Base-by-base conservation (phyloP, 2,329 filamentous ascomycete genomes). In the Emergomyces orientalis region DNA sequence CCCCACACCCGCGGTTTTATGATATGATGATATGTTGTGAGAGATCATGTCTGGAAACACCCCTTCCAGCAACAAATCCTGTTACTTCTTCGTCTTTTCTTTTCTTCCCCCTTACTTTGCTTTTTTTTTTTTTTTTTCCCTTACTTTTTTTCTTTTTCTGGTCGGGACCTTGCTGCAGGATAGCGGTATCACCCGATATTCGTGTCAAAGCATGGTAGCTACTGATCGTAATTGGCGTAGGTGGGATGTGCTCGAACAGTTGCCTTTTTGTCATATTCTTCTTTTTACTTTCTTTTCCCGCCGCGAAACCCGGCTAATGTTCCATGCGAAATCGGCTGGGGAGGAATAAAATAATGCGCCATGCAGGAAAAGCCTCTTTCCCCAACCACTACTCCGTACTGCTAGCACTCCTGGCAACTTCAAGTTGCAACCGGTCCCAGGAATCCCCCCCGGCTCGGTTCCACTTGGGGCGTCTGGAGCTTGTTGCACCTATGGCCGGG, bases 111-210 rank as follows among this genome's bases (percentile, higher is more conserved):
- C 3, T 7, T 3, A 32, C n/a, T 11, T 47, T 47, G 22, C 1
- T 3, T 25, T 22, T 25, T n/a, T 47, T 13, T 1, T 25, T 32
- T 47, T 22, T 9, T 47, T n/a, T 5, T 3, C 19, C 22, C 22
- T 25, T 8, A 13, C 9, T 22, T 34, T 17, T 39, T 55, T 22
- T 30, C 19, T 22, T 11, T 56, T 56, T 25, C 30, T n/a, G 32
- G 32, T n/a, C 17, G 19, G 41, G 41, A 1, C n/a, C 22, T 22
- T 3, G 19, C 32, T 55, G 19, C 30, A 37, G 11, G 52, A 37
- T 55, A 37, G 30, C 52, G 32, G 32, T 55, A 39, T 56, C 54
- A 56, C 54, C 54, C 54, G 54, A 56, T 56, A 56, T 41, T 37
- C n/a, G 11, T 22, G 32, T 39, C 30, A 41, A 22, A 37, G 8